A percentile compares a stretch with the other conserved stretches of the same genome.
Conservation (phyloP, 2,329 filamentous ascomycete species). For the Epichloe sp. region DNA sequence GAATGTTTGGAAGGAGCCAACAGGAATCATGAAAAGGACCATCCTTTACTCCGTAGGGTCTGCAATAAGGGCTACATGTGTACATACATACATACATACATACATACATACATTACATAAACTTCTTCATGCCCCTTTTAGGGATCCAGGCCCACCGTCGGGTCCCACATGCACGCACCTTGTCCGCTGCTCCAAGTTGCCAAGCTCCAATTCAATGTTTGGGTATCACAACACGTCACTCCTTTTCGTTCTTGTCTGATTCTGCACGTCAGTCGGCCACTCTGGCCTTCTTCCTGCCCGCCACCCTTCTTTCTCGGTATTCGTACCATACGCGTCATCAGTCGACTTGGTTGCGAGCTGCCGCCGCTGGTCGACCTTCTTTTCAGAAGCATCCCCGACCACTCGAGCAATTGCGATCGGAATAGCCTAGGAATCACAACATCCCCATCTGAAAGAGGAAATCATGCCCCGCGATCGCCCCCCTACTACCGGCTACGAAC, state of each 20-base stretch:
- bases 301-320: not conserved
- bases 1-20: too few relatives aligned
- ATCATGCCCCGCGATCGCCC: slow-evolving; percentile 55
- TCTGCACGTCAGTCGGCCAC: not conserved
- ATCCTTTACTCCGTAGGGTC: too few relatives aligned
- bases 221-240: not conserved
- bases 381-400: too few relatives aligned
- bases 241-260: not conserved
- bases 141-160: not conserved
- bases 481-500: slow-evolving; percentile 73
- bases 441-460: not conserved
- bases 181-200: too few relatives aligned
- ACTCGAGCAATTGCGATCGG: not conserved
- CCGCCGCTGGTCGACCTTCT: not conserved
- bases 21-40: too few relatives aligned
- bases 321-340: not conserved
- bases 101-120: too few relatives aligned
- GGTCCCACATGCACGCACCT: not conserved
- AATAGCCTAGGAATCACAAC: slow-evolving; percentile 2
- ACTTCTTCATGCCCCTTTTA: too few relatives aligned
- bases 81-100: too few relatives aligned
- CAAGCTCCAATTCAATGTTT: too few relatives aligned
- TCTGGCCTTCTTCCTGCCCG: not conserved
- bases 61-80: too few relatives aligned
- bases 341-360: not conserved